These are phyloP conservation scores for Mortierella sp. DNA, from an alignment of 371 early-diverging fungal genomes.

Conservation along the genomic window DNA sequence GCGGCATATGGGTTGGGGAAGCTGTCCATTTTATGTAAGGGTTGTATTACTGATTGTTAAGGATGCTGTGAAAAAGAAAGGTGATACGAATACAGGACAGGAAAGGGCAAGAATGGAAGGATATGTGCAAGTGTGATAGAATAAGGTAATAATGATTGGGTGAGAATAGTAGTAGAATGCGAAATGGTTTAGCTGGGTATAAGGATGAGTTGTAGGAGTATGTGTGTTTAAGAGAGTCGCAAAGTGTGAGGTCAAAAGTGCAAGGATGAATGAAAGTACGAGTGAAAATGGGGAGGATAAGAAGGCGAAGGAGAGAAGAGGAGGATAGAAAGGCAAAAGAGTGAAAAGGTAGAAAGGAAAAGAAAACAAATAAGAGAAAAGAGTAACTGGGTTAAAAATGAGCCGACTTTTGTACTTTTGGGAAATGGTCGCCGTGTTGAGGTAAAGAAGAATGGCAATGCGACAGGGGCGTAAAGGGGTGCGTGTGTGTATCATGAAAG, in stretches of 20 bases:
- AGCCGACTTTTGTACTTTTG: conserved; percentile 9
- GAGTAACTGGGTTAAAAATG: background rate
- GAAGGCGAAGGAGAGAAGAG: background rate
- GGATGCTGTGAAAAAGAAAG: background rate
- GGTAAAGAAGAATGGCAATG: background rate
- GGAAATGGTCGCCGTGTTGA: background rate
- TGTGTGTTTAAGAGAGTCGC: background rate
- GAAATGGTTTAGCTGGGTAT: background rate
- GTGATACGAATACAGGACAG: background rate
- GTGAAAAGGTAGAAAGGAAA: background rate
- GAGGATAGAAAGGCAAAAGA: background rate
- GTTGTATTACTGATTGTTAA: too few species aligned
- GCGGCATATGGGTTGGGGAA: conserved; percentile 52
- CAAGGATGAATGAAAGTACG: conserved; percentile 1
- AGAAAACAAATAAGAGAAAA: background rate
- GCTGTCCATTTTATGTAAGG: conserved; percentile 31
- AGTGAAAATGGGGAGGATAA: background rate
- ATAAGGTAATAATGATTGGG: background rate
- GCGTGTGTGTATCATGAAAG: background rate
- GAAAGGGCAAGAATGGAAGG: background rate
- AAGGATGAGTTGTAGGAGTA: background rate
- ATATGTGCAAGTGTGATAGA: background rate
- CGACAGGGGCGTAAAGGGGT: background rate
- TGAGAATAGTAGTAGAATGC: too few species aligned
- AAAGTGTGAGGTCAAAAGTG: background rate